These are phyloP conservation scores for Pseudocohnilembus persalinus DNA, from an alignment of 169 alveolate species.

Conservation along the genomic window DNA sequence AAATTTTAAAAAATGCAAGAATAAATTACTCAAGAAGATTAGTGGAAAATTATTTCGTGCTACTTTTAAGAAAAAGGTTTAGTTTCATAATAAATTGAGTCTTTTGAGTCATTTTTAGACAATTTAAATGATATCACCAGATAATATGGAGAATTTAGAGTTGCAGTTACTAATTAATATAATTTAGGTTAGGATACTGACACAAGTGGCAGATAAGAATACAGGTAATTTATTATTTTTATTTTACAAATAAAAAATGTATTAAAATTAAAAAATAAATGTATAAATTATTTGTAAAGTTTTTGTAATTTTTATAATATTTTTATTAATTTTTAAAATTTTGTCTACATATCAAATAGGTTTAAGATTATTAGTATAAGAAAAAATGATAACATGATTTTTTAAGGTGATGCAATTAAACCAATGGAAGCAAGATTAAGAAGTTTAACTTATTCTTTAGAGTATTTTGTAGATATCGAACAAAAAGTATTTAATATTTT, in stretches of 20 bases:
- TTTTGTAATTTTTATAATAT: too few relatives aligned
- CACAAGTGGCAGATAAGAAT: background rate
- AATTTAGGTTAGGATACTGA: background rate
- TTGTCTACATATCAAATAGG: too few relatives aligned
- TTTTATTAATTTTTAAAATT: too few relatives aligned
- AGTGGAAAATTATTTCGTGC: slow-evolving; percentile 9
- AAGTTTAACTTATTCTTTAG: slow-evolving; percentile 40
- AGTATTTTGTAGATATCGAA: slow-evolving; percentile 52
- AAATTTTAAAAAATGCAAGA: background rate
- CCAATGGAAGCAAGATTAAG: slow-evolving; percentile 71
- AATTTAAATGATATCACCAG: background rate
- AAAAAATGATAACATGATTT: too few relatives aligned
- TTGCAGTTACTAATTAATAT: background rate
- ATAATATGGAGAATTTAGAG: background rate
- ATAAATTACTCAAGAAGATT: background rate
- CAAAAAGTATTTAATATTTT: slow-evolving; percentile 74
- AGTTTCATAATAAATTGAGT: slow-evolving; percentile 8
- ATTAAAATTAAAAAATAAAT: background rate
- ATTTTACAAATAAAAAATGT: slow-evolving; percentile 1
- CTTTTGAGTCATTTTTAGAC: slow-evolving; percentile 9
- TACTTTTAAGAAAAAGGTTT: slow-evolving; percentile 25
- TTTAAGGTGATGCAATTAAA: slow-evolving; percentile 48
- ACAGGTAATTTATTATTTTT: background rate
- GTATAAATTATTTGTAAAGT: background rate
- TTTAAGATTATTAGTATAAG: too few relatives aligned